Evolutionary conservation across 495 filamentous ascomycete genomes (phyloP), one percentile per base, ranked within the genome.

Genomic region (Penicillium argentinense): DNA sequence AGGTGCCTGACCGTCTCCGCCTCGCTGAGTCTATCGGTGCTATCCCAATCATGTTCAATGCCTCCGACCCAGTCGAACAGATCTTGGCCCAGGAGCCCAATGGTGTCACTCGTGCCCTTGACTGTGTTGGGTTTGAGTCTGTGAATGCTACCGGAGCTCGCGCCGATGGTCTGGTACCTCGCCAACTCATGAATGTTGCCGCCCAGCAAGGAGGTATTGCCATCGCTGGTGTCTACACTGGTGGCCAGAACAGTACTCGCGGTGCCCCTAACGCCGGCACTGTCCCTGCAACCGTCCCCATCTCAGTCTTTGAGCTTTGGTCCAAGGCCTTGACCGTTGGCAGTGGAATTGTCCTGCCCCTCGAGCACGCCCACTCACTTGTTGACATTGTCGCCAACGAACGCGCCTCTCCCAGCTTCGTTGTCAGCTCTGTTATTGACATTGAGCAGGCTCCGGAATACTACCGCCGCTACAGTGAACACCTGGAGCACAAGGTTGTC

Each of bases 11-110:
- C 41, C 61, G 79, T 0, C 54, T 83, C 14, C 58, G 60, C 5
- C 46, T 67, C 4, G 77, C 75, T 2, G 63, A 73, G 57, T 72
- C 68, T 34, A 80, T 82, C 32, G 75, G 77, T 0, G 65, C 63
- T 3, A 62, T 62, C 18, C 60, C 57, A 4, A 62, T 70, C 14
- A 49, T 62, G 14, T 65, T 67, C 28, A 53, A 27, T 4, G 42
- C 68, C 70, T 60, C 68, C 70, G 52, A 75, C 62, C 25, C 61
- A 61, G 9, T 70, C 60, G 34, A 57, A 4, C 44, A 43, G 25
- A 43, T 47, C 5, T 13, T 47, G 1, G 9, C 36, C 26, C 38
- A 38, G 18, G 50, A 47, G 18, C 25, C 38, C 3, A 19, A 42
- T 9, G 45, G 54, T 3, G 50, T 53, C 3, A 19, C 29, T 1